Conservation (phyloP, 2,329 filamentous ascomycete genomes). For the Macroventuria anomochaeta region DNA sequence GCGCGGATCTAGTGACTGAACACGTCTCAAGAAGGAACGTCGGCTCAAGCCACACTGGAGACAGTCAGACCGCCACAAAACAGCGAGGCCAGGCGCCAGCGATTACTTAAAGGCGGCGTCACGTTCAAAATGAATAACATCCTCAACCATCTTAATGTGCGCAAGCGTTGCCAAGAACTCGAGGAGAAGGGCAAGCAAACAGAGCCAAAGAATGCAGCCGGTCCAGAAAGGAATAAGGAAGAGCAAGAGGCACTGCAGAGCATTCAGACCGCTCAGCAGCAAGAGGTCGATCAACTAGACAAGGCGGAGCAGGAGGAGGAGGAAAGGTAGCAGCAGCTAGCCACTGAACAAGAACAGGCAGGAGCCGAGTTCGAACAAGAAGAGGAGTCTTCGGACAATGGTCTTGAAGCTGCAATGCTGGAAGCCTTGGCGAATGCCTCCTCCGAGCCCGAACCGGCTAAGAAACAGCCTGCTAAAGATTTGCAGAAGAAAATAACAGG, state of each 20-base stretch:
- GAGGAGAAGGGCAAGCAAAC: too few species aligned
- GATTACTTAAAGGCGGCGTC: too few species aligned
- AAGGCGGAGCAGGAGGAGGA: not conserved
- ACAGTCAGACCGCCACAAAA: too few species aligned
- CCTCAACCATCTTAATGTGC: not conserved
- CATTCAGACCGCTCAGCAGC: not conserved
- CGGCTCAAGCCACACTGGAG: not conserved
- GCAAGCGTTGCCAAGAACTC: not conserved
- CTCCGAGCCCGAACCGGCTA: not conserved
- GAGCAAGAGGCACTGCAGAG: not conserved
- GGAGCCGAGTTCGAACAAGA: not conserved
- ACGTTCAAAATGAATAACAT: not conserved
- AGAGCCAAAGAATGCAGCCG: not conserved
- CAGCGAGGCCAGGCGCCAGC: not conserved
- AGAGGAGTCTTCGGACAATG: not conserved
- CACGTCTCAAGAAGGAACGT: too few species aligned
- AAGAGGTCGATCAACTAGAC: not conserved
- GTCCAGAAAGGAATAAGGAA: not conserved
- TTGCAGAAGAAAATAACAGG: not conserved
- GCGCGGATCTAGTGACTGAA: too few species aligned
- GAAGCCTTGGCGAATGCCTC: not conserved
- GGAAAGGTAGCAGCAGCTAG: not conserved
- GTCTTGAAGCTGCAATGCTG: not conserved
- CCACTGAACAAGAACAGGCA: not conserved
- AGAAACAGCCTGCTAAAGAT: not conserved